Conservation (phyloP, 805 yeast species). For the Cyberlindnera misumaiensis region DNA sequence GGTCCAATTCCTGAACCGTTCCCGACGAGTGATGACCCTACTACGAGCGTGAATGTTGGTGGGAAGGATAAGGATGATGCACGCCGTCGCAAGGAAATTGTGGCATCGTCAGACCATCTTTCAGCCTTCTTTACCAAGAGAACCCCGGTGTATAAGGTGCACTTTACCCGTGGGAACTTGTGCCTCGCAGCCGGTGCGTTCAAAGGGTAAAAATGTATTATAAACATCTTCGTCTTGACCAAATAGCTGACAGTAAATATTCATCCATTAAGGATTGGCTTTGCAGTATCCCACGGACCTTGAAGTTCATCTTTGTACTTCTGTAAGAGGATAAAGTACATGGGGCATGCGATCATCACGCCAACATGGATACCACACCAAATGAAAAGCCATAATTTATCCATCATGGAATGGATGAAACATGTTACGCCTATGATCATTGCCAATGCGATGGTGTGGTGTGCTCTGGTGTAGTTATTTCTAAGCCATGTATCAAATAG, state of each 20-base stretch:
- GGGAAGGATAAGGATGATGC: conserved; percentile 34
- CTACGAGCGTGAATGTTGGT: conserved; percentile 17
- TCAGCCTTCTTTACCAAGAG: conserved; percentile 90
- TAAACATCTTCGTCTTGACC: not conserved
- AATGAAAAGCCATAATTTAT: conserved; percentile 32
- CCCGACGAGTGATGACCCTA: conserved; percentile 22
- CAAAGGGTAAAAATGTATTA: conserved; percentile 15
- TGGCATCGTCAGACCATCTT: conserved; percentile 86
- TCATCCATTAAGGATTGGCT: conserved; percentile 38
- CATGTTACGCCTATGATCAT: conserved; percentile 22
- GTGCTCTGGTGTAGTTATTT: conserved; percentile 21
- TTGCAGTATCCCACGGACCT: conserved; percentile 93
- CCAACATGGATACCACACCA: conserved; percentile 46
- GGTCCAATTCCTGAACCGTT: conserved; percentile 74
- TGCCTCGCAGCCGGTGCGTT: conserved; percentile 93
- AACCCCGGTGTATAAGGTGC: conserved; percentile 90
- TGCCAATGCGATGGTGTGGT: conserved; percentile 6
- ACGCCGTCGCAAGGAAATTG: conserved; percentile 57
- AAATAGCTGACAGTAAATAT: not conserved
- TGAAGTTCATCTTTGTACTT: conserved; percentile 78
- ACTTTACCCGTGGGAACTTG: conserved; percentile 83
- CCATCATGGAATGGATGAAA: conserved; percentile 33
- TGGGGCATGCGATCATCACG: conserved; percentile 55
- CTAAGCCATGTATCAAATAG: conserved; percentile 58
- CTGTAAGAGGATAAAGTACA: conserved; percentile 64